A percentile compares a stretch with the other conserved stretches of the same genome.
phyloP scores from a whole-genome alignment of 202 grass and related monocot genomes.

The Bolboschoenoplectus hybrid region DNA sequence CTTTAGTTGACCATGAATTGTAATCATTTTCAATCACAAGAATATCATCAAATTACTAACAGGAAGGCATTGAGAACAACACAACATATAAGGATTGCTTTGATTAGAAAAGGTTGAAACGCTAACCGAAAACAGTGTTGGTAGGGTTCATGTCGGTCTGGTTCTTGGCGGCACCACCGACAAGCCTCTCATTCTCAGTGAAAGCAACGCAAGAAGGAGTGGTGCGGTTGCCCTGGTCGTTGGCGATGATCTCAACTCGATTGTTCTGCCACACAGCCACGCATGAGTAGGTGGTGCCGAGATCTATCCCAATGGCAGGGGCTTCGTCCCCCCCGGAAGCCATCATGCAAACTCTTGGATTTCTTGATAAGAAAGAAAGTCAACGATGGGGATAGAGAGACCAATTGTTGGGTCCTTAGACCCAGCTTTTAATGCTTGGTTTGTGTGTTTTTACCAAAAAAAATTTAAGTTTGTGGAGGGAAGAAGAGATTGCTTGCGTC shows the following conservation, averaged over 20 bases:
- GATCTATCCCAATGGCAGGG: constrained; percentile 73
- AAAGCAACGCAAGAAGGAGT: constrained; percentile 84
- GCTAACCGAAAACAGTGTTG: constrained; percentile 67
- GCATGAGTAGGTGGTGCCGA: constrained; percentile 79
- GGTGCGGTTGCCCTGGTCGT: constrained; percentile 93
- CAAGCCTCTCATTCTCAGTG: constrained; percentile 80
- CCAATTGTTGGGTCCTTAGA: neutral
- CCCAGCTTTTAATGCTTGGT: neutral
- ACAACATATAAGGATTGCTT: neutral
- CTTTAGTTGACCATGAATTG: neutral
- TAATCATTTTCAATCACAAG: neutral
- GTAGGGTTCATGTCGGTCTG: constrained; percentile 71
- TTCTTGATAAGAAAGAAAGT: neutral
- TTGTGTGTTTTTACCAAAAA: neutral
- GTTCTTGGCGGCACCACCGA: constrained; percentile 80
- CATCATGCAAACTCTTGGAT: neutral
- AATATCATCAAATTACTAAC: neutral
- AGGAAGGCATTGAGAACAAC: neutral
- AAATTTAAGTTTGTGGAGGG: no score
- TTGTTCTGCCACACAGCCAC: constrained; percentile 64
- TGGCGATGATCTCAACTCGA: constrained; percentile 76
- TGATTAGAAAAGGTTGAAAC: neutral
- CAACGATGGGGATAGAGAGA: neutral
- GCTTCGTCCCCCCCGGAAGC: neutral
- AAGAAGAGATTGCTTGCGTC: neutral